Evolutionary conservation across 2,329 filamentous ascomycete genomes (phyloP).

Genomic region (Apiospora pterosperma): DNA sequence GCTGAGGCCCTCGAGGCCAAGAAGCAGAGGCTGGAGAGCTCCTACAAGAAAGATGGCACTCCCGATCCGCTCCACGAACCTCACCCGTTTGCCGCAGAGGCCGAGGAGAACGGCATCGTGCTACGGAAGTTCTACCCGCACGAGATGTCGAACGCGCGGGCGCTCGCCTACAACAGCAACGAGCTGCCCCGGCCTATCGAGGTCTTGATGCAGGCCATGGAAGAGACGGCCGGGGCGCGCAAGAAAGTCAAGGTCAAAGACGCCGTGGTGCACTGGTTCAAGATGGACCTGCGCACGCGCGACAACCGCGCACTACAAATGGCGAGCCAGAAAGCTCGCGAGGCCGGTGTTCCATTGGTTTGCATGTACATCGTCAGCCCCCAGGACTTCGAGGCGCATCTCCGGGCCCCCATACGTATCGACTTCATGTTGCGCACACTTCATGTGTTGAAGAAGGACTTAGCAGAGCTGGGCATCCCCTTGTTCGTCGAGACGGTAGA

Average conservation of each 20-base stretch:
- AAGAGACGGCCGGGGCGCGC: slow-evolving; percentile 55
- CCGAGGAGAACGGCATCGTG: slow-evolving; percentile 59
- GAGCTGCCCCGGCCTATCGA: slow-evolving; percentile 72
- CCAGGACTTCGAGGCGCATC: slow-evolving; percentile 79
- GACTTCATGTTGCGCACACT: slow-evolving; percentile 79
- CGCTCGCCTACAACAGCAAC: slow-evolving; percentile 68
- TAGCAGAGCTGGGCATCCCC: slow-evolving; percentile 72
- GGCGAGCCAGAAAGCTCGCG: slow-evolving; percentile 64
- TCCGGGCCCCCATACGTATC: slow-evolving; percentile 68
- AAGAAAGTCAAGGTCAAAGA: slow-evolving; percentile 49
- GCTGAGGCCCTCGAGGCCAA: slow-evolving; percentile 14
- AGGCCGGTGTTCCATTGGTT: slow-evolving; percentile 68
- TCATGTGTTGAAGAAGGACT: slow-evolving; percentile 58
- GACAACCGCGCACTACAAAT: slow-evolving; percentile 72
- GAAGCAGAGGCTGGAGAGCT: slow-evolving; percentile 20
- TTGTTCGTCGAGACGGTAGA: slow-evolving; percentile 71
- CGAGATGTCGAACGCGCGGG: slow-evolving; percentile 81
- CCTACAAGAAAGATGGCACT: background rate
- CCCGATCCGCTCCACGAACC: slow-evolving; percentile 39
- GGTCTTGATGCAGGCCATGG: slow-evolving; percentile 56
- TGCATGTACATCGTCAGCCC: slow-evolving; percentile 77
- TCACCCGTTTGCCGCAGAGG: slow-evolving; percentile 42
- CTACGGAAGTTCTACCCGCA: slow-evolving; percentile 76
- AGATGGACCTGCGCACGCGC: slow-evolving; percentile 68
- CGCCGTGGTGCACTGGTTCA: slow-evolving; percentile 87